Conservation (phyloP, 768 basidiomycete genomes). For the Phanerochaete sordida region DNA sequence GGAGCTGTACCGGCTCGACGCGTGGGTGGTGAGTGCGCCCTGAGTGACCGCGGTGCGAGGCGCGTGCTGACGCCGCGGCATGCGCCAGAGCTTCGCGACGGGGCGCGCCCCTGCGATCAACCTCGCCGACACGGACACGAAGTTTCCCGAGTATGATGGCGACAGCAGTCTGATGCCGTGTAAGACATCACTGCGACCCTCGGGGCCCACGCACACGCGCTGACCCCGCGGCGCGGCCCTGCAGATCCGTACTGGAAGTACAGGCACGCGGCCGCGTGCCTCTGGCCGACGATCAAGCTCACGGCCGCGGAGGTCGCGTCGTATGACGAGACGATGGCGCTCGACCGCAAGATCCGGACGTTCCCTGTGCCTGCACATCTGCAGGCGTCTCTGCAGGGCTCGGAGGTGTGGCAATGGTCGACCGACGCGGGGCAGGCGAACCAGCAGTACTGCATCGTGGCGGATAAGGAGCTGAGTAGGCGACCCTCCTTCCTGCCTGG, state of each 20-base stretch:
- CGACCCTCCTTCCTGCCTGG: not conserved
- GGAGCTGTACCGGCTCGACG: constrained; percentile 49
- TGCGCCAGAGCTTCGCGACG: constrained; percentile 40
- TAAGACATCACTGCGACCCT: constrained; percentile 19
- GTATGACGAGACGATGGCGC: constrained; percentile 39
- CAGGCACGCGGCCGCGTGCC: constrained; percentile 41
- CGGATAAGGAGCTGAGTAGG: constrained; percentile 45
- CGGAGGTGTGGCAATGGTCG: constrained; percentile 34
- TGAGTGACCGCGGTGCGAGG: too few species aligned
- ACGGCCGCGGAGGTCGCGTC: constrained; percentile 27
- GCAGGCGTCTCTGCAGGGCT: constrained; percentile 30
- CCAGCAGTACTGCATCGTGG: constrained; percentile 42
- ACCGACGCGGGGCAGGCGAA: constrained; percentile 34
- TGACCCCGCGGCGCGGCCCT: not conserved
- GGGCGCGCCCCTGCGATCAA: constrained; percentile 47
- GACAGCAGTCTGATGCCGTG: constrained; percentile 29
- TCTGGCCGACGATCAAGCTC: constrained; percentile 41
- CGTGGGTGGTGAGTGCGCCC: constrained; percentile 39
- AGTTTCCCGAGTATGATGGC: constrained; percentile 45
- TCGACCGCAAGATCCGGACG: constrained; percentile 46
- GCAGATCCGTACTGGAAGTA: constrained; percentile 37
- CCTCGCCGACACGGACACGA: constrained; percentile 48
- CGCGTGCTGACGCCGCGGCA: not conserved
- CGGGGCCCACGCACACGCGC: not conserved
- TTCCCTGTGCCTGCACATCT: constrained; percentile 42